Base-by-base conservation (phyloP, 2,329 filamentous ascomycete species). In the Fusarium scirpi region DNA sequence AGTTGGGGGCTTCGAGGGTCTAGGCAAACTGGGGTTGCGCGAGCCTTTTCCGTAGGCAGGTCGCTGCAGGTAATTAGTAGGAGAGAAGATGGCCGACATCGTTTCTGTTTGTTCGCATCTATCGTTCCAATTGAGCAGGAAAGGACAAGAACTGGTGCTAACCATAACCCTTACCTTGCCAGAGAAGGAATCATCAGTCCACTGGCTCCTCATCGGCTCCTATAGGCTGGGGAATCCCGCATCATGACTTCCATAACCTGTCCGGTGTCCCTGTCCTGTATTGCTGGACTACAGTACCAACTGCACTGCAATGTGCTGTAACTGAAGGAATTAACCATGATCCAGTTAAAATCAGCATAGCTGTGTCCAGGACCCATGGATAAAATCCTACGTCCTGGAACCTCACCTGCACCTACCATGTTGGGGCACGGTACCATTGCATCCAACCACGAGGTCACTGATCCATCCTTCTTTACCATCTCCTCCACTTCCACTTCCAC, bases 11-110 rank as follows among this genome's bases (percentile, higher is more conserved):
- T 63, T 58, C 51, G 53, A 51, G 62, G 57, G 72, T 62, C 70
- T 73, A 48, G 72, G 69, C 72, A 75, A 69, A 72, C 73, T 72
- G 72, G 71, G 72, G 72, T 75, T 58, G 62, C 61, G 63, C 54
- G 64, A 69, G 72, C 58, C 62, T 56, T 72, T 66, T 69, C 64
- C 51, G 56, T 74, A 65, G 58, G 63, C 67, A 60, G 65, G 64
- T 70, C 40, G 40, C 22, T 55, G 29, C 20, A 41, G 24, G 16
- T 25, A 44, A 29, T 48, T 47, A 47, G 25, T 20, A n/a, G 30
- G 49, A 18, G 24, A 41, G 18, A 52, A 27, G 49, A 41, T 40
- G 49, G 49, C 24, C 24, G 20, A 27, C 34, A 25, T n/a, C 32
- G n/a, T 53, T 41, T 41, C 24, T 25, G 25, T n/a, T 53, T 53